phyloP scores from a whole-genome alignment of 345 rosid genomes.

The Limnanthes douglasii region DNA sequence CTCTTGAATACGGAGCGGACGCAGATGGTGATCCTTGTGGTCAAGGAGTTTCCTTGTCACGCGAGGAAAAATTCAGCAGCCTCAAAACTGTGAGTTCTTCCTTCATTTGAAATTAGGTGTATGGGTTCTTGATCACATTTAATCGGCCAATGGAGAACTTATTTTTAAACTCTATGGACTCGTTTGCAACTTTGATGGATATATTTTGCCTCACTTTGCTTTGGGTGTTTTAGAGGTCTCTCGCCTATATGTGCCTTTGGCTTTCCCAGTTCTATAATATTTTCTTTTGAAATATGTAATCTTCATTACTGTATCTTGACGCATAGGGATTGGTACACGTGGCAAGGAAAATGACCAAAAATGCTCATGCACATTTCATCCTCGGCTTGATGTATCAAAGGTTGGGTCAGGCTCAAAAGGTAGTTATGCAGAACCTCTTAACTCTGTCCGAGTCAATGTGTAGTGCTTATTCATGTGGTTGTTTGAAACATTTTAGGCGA shows the following conservation, averaged over 20 bases:
- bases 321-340: slow-evolving; percentile 83
- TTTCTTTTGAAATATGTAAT: neutral
- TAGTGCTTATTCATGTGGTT: slow-evolving; percentile 7
- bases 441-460: neutral
- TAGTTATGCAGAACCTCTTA: slow-evolving; percentile 15
- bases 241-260: neutral
- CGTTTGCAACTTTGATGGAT: no score
- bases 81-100: slow-evolving; percentile 68
- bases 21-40: slow-evolving; percentile 59
- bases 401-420: slow-evolving; percentile 86
- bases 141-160: no score
- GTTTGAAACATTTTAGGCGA: slow-evolving; percentile 36
- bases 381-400: slow-evolving; percentile 95
- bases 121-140: no score
- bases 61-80: slow-evolving; percentile 95
- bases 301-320: slow-evolving; percentile 3
- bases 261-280: neutral
- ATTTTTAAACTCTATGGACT: no score
- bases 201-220: no score
- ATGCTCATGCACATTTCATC: slow-evolving; percentile 93
- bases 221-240: neutral
- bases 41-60: slow-evolving; percentile 50
- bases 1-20: slow-evolving; percentile 64
- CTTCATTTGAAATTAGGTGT: neutral
- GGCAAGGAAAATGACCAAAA: slow-evolving; percentile 92